These are phyloP conservation scores for Emmonsiellopsis sp. DNA, from an alignment of 2,329 filamentous ascomycete genomes.

Conservation along the genomic window DNA sequence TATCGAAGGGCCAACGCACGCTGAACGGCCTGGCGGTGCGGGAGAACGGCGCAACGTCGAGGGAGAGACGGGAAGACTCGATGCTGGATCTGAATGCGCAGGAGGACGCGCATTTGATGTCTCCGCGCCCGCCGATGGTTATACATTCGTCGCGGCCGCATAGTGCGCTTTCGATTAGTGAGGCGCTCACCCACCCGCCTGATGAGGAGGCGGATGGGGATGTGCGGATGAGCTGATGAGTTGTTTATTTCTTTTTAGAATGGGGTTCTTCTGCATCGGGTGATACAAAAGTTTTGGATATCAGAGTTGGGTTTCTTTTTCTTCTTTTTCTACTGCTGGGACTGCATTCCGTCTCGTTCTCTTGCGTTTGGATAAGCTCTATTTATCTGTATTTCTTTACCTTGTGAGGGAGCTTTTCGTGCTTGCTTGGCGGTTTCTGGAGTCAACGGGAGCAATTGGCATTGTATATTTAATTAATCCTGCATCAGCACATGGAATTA, in stretches of 20 bases:
- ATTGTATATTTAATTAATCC: too few relatives aligned
- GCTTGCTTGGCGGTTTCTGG: too few relatives aligned
- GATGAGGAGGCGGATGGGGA: slow-evolving; percentile 39
- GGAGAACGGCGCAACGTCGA: slow-evolving; percentile 16
- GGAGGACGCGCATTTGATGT: slow-evolving; percentile 14
- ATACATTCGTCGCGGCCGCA: slow-evolving; percentile 30
- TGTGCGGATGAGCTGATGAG: slow-evolving; percentile 9
- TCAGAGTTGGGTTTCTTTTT: not conserved
- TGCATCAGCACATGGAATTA: too few relatives aligned
- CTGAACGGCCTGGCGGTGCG: slow-evolving; percentile 18
- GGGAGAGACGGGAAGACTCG: slow-evolving; percentile 13
- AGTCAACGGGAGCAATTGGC: too few relatives aligned
- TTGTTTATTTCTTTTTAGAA: not conserved
- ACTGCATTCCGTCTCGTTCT: too few relatives aligned
- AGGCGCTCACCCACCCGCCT: not conserved
- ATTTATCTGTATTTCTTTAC: too few relatives aligned
- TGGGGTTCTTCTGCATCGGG: not conserved
- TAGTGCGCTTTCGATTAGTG: slow-evolving; percentile 36
- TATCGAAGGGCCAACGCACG: slow-evolving; percentile 32
- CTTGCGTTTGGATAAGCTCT: too few relatives aligned
- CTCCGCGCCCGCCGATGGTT: slow-evolving; percentile 27
- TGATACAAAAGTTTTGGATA: not conserved
- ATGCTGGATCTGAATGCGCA: slow-evolving; percentile 11
- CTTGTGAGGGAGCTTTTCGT: too few relatives aligned
- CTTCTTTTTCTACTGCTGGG: too few relatives aligned